Conservation (phyloP, 2,329 filamentous ascomycete genomes). For the Scleromitrula shiraiana region DNA sequence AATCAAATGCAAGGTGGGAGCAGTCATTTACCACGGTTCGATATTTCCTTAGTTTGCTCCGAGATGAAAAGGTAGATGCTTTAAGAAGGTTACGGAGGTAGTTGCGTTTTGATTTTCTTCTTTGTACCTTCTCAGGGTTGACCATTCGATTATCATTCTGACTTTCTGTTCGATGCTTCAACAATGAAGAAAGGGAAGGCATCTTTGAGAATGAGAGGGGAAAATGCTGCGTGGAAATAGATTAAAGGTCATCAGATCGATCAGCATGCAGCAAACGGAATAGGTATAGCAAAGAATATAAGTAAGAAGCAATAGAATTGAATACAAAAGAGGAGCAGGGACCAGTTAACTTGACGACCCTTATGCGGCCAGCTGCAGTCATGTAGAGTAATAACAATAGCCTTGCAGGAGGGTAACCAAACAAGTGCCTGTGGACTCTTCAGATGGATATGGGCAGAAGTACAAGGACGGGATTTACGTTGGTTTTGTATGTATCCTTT, state of each 20-base stretch:
- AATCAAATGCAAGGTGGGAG: neutral
- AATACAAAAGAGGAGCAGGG: neutral
- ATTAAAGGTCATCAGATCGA: slow-evolving; percentile 9
- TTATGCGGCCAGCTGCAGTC: slow-evolving; percentile 7
- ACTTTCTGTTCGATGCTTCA: slow-evolving; percentile 19
- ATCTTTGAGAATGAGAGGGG: slow-evolving; percentile 15
- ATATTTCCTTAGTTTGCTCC: slow-evolving; percentile 4
- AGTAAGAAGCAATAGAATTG: slow-evolving; percentile 1
- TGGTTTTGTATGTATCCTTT: neutral
- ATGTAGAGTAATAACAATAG: slow-evolving; percentile 1
- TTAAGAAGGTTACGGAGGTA: slow-evolving; percentile 29
- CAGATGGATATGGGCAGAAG: neutral
- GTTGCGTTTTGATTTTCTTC: slow-evolving; percentile 28
- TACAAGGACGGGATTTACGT: neutral
- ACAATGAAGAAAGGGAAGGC: slow-evolving; percentile 26
- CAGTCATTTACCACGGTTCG: slow-evolving; percentile 15
- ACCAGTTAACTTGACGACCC: slow-evolving; percentile 5
- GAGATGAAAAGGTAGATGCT: slow-evolving; percentile 17
- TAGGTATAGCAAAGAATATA: slow-evolving; percentile 7
- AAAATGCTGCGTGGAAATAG: neutral
- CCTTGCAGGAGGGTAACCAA: neutral
- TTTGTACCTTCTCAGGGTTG: slow-evolving; percentile 22
- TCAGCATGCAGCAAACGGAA: slow-evolving; percentile 10
- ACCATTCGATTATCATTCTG: slow-evolving; percentile 14
- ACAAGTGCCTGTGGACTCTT: neutral